Percentiles rank a stretch among this genome's conserved stretches.
These are phyloP conservation scores for Penicillium occitanis DNA, from an alignment of 2,329 filamentous ascomycete species.

Conservation along the genomic window DNA sequence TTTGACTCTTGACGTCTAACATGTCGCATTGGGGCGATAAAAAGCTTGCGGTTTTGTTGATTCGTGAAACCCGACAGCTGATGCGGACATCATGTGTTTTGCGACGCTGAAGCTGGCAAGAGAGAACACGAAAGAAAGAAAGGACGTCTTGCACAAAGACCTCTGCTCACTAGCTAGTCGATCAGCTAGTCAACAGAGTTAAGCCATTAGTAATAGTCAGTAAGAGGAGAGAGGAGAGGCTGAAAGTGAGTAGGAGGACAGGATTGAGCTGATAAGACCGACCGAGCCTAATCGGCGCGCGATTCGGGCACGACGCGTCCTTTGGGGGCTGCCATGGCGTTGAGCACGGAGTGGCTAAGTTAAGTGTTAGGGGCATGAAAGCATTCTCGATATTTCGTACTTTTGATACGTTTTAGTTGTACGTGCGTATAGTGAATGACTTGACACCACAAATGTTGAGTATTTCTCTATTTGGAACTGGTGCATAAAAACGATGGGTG, in stretches of 20 bases:
- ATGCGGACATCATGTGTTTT: constrained; percentile 9
- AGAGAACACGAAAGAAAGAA: neutral
- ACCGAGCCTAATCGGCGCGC: constrained; percentile 3
- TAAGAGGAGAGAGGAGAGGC: neutral
- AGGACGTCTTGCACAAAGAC: neutral
- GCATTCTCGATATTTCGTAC: neutral
- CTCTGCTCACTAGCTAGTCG: neutral
- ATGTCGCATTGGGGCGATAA: constrained; percentile 2
- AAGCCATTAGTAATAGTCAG: neutral
- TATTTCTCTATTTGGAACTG: neutral
- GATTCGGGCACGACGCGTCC: constrained; percentile 12
- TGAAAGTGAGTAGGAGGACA: neutral
- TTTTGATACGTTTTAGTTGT: neutral
- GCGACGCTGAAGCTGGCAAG: neutral
- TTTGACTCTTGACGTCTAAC: constrained; percentile 3
- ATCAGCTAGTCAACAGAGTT: neutral
- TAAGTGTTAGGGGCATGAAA: neutral
- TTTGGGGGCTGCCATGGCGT: constrained; percentile 1
- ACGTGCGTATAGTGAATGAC: neutral
- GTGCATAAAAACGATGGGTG: neutral
- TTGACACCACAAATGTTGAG: neutral
- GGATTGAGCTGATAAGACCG: constrained; percentile 1
- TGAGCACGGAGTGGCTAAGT: too few species aligned
- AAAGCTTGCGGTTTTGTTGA: neutral
- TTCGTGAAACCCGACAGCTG: neutral